Evolutionary conservation across 2,329 filamentous ascomycete species (phyloP), one percentile per base, ranked within the genome.

Genomic region (Pseudopyricularia javanii): DNA sequence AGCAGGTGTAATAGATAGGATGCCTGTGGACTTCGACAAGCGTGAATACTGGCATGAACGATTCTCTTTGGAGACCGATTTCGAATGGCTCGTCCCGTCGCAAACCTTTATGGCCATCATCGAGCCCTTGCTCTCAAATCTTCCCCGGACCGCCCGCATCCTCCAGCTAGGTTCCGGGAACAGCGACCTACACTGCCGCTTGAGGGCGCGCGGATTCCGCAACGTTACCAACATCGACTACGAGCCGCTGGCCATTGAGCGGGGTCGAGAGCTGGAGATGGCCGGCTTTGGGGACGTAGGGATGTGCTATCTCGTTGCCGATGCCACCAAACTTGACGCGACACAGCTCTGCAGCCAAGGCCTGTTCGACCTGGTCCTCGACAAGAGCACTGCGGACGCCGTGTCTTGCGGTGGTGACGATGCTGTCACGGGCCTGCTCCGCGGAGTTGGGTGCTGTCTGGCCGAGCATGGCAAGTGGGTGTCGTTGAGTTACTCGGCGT

Each of bases 341-440:
- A 20, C 49, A 20, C 7, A 35, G 11, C 49, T 20, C n/a, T 50
- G 49, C 57, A 57, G 14, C 5, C 3, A 33, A n/a, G 33, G 47
- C n/a, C 24, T 3, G 4, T 76, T 69, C 45, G 64, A 74, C 50
- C 59, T 76, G 4, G 64, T 74, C 3, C 54, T 77, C 14, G 74
- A 78, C 58, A 77, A 77, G 59, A 70, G 73, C 60, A 75, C 74
- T 0, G 70, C 61, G 4, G 74, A 77, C 47, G 73, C 74, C 2
- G 62, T 77, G 4, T 68, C 73, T 0, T 76, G 74, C 45, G 72
- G 65, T 14, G 74, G 70, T 6, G 63, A 64, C 3, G 63, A 60
- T 7, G 59, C 65, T 2, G 48, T 76, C 2, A 55, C 63, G 26
- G 56, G 60, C 1, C 74, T 76, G 72, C 64, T 64, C 4, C 40